Base-by-base conservation (phyloP, 176 grass and related monocot species). In the Cenchrus fungigraminus region DNA sequence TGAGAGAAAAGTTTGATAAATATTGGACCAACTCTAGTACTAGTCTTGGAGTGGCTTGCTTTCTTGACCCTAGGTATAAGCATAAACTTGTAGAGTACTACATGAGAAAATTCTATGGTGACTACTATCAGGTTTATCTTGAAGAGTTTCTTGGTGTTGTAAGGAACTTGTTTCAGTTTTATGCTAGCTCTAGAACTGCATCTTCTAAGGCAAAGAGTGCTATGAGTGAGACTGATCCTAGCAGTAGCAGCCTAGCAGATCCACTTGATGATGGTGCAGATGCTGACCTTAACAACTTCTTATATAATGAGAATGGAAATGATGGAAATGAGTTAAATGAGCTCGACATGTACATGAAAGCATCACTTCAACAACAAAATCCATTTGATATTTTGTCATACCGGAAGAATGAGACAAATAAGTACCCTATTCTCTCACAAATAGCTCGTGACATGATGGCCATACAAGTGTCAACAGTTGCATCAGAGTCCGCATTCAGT, bases 11-110 rank as follows among this genome's bases (percentile, higher is more conserved):
- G 2, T 42, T 68, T 43, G 12, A 68, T 0, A 68, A 68, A 2
- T 68, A 68, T 43, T 43, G 65, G 65, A 19, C 6, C 12, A 19
- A 15, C 6, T 68, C 65, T 7, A 43, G 16, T 9, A 37, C 7
- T 17, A 37, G 34, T 43, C 37, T 43, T 40, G 37, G 14, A 19
- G 3, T 68, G 1, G 34, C 65, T 8, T 6, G 13, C 31, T 40
- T 68, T n/a, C 67, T 70, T 70, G 42, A 70, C 9, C 67, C 67
- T 46, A 45, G 67, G 42, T 70, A 10, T 19, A 70, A 70, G 42
- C 19, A 16, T 2, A 70, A 11, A 5, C 7, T 70, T 44, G 42
- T 46, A 4, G 34, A 45, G 9, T 70, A 20, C 9, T 46, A 20
- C 16, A 20, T 46, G 16, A 70, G 40, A 8, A 70, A 44, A 17